phyloP scores from a whole-genome alignment of 495 filamentous ascomycete genomes.

The Margaritispora aquatica region DNA sequence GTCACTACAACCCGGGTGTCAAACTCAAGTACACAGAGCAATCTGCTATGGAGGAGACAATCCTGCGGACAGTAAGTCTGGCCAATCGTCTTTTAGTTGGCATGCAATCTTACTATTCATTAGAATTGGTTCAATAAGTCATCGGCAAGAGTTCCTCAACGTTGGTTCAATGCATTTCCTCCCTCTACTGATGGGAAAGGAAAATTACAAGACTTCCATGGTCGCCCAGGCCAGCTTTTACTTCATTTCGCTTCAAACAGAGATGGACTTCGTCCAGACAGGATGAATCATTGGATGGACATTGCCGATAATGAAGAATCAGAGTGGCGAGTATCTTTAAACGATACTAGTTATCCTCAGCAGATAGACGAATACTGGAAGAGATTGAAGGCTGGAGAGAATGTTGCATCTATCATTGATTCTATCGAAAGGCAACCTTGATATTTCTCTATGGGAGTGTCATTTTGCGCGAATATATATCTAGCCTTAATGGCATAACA shows the following conservation, averaged over 20 bases:
- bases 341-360: not conserved
- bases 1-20: conserved; percentile 34
- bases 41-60: not conserved
- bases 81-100: not conserved
- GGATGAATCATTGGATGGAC: not conserved
- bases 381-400: not conserved
- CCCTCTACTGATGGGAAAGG: not conserved
- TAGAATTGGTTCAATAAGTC: not conserved
- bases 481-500: too few relatives aligned
- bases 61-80: not conserved
- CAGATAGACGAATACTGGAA: not conserved
- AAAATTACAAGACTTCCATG: not conserved
- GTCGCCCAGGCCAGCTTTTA: not conserved
- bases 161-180: not conserved
- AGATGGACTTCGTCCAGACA: not conserved
- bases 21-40: conserved; percentile 22
- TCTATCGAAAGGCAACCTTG: not conserved
- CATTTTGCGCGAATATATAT: too few relatives aligned
- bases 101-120: not conserved
- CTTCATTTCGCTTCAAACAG: not conserved
- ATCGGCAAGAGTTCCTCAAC: not conserved
- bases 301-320: not conserved
- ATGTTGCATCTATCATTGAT: not conserved
- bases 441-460: not conserved
- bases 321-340: not conserved